Conservation (phyloP, 371 early-diverging fungal species). For the Zychaea mexicana region DNA sequence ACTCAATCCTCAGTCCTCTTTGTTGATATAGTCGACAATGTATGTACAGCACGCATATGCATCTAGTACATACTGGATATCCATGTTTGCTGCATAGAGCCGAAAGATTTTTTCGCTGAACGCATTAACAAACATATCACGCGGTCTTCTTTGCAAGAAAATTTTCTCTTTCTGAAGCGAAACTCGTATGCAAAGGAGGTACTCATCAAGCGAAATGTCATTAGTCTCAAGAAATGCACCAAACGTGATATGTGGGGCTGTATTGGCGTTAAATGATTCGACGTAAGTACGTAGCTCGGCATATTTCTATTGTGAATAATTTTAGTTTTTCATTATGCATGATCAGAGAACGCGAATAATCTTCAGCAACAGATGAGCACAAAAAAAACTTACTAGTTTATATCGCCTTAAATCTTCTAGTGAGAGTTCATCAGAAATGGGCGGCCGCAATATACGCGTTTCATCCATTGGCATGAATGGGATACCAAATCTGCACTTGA, state of each 20-base stretch:
- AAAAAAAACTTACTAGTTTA: not conserved
- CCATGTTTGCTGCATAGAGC: not conserved
- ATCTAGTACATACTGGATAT: constrained; percentile 1
- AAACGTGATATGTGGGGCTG: not conserved
- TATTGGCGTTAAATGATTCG: too few species aligned
- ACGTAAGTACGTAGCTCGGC: too few species aligned
- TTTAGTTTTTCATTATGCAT: too few species aligned
- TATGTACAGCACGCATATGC: not conserved
- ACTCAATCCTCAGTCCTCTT: not conserved
- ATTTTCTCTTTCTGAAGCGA: not conserved
- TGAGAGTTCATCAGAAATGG: not conserved
- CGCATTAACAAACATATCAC: not conserved
- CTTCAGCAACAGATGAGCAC: not conserved
- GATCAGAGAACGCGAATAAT: too few species aligned
- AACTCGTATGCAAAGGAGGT: not conserved
- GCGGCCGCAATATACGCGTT: not conserved
- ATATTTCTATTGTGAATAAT: too few species aligned
- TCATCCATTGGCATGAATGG: not conserved
- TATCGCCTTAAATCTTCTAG: not conserved
- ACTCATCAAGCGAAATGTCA: not conserved
- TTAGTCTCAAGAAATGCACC: not conserved
- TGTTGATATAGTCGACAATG: not conserved
- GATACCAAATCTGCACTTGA: not conserved
- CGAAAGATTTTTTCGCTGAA: not conserved
- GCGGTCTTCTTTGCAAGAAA: not conserved